These are phyloP conservation scores for Leishmania tropica DNA, from an alignment of 208 protist genomes.

Conservation along the genomic window DNA sequence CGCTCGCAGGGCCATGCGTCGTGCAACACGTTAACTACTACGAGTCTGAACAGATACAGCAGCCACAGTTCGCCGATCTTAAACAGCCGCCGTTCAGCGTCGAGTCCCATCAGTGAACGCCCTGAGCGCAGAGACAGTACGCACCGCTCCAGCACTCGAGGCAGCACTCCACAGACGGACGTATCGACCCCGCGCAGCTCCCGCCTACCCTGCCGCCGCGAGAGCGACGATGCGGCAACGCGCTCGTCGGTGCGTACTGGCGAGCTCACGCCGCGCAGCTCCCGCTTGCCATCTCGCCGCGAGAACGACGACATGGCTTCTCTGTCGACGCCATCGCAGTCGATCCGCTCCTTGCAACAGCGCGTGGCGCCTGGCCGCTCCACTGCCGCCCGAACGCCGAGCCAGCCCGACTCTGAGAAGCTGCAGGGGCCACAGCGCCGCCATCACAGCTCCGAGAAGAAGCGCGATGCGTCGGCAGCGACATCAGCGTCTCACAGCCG, in stretches of 20 bases:
- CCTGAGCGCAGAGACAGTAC: conserved; percentile 10
- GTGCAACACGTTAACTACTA: conserved; percentile 16
- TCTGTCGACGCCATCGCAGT: conserved; percentile 30
- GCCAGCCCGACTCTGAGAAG: conserved; percentile 8
- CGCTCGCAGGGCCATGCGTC: neutral
- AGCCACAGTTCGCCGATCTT: conserved; percentile 3
- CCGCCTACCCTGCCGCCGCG: conserved; percentile 32
- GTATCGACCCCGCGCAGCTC: conserved; percentile 31
- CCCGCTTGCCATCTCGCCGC: conserved; percentile 33
- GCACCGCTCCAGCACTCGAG: conserved; percentile 4
- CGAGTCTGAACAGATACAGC: conserved; percentile 35
- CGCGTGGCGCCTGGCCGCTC: conserved; percentile 24
- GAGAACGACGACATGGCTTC: conserved; percentile 32
- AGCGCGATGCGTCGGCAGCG: neutral
- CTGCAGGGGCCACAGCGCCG: conserved; percentile 11
- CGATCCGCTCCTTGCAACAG: conserved; percentile 38
- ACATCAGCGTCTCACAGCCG: neutral
- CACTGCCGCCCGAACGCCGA: neutral
- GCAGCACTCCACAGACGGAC: conserved; percentile 14
- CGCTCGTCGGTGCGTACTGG: conserved; percentile 25
- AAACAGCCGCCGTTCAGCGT: conserved; percentile 13
- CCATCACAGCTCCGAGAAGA: conserved; percentile 15
- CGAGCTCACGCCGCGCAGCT: conserved; percentile 36
- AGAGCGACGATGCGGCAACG: conserved; percentile 26
- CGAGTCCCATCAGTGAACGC: conserved; percentile 26